Percentiles rank a stretch among this genome's conserved stretches.
phyloP scores from a whole-genome alignment of 2,329 filamentous ascomycete species.

The Alternaria infectoria region DNA sequence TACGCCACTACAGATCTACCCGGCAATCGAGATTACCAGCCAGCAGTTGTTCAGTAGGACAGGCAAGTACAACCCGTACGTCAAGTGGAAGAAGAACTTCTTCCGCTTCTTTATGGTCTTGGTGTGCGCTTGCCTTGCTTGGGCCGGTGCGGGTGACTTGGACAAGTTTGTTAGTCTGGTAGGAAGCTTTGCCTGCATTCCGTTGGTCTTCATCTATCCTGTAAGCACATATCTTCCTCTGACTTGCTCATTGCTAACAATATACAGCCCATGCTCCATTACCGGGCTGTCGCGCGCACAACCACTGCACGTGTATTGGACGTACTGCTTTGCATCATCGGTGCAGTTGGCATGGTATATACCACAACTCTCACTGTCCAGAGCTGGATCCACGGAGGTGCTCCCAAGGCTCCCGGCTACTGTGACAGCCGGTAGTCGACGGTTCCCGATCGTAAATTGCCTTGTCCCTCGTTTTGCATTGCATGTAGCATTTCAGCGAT shows the following conservation, averaged over 20 bases:
- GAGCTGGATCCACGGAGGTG: slow-evolving; percentile 75
- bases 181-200: slow-evolving; percentile 97
- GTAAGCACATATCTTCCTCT: slow-evolving; percentile 62
- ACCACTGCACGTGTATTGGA: slow-evolving; percentile 73
- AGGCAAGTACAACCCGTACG: slow-evolving; percentile 96
- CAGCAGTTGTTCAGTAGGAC: slow-evolving; percentile 92
- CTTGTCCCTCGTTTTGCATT: background rate
- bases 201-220: slow-evolving; percentile 95
- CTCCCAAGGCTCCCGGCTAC: slow-evolving; percentile 65
- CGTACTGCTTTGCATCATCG: slow-evolving; percentile 78
- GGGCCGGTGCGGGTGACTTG: slow-evolving; percentile 88
- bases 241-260: slow-evolving; percentile 38
- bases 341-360: slow-evolving; percentile 86
- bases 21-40: slow-evolving; percentile 94
- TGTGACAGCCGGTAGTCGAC: slow-evolving; percentile 57
- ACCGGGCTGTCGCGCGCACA: slow-evolving; percentile 76
- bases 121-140: slow-evolving; percentile 84
- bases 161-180: slow-evolving; percentile 98
- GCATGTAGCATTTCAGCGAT: slow-evolving; percentile 16
- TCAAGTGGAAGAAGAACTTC: slow-evolving; percentile 99
- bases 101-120: slow-evolving; percentile 94
- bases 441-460: background rate
- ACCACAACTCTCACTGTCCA: slow-evolving; percentile 85
- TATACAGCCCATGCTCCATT: slow-evolving; percentile 83
- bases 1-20: slow-evolving; percentile 95